phyloP scores from a whole-genome alignment of 768 basidiomycete species.

The Serendipita vermifera region DNA sequence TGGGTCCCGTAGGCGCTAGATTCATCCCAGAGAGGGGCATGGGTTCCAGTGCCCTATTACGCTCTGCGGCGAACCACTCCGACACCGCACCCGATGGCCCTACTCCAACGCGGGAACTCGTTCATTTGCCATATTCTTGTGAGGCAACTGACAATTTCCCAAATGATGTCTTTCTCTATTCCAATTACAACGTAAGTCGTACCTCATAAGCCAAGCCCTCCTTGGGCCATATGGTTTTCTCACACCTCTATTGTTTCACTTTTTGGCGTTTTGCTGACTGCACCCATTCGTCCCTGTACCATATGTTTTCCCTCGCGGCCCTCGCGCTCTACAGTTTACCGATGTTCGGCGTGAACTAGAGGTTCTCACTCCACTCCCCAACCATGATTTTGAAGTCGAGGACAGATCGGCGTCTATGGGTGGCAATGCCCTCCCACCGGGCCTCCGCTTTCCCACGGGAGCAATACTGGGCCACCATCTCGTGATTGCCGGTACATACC shows the following conservation, averaged over 20 bases:
- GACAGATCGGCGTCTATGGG: conserved; percentile 74
- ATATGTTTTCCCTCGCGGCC: background rate
- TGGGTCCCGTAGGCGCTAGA: conserved; percentile 45
- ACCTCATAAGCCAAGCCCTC: conserved; percentile 5
- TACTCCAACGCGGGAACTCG: conserved; percentile 23
- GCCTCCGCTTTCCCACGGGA: conserved; percentile 90
- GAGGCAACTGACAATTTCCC: conserved; percentile 60
- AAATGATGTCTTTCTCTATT: conserved; percentile 81
- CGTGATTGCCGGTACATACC: conserved; percentile 90
- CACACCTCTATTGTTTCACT: background rate
- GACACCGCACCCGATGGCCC: conserved; percentile 23
- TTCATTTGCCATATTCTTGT: conserved; percentile 67
- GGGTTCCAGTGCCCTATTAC: conserved; percentile 19
- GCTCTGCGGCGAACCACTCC: conserved; percentile 42
- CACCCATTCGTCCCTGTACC: background rate
- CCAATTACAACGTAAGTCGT: conserved; percentile 79
- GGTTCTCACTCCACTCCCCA: conserved; percentile 70
- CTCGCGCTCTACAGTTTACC: conserved; percentile 46
- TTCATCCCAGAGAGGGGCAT: conserved; percentile 38
- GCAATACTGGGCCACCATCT: conserved; percentile 82
- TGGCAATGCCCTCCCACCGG: conserved; percentile 76
- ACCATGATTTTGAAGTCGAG: conserved; percentile 60
- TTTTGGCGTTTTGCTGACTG: background rate
- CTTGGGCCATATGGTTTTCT: conserved; percentile 13
- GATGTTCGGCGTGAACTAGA: conserved; percentile 94